These are phyloP conservation scores for Prunus mume DNA, from an alignment of 306 rosid species.

Conservation along the genomic window DNA sequence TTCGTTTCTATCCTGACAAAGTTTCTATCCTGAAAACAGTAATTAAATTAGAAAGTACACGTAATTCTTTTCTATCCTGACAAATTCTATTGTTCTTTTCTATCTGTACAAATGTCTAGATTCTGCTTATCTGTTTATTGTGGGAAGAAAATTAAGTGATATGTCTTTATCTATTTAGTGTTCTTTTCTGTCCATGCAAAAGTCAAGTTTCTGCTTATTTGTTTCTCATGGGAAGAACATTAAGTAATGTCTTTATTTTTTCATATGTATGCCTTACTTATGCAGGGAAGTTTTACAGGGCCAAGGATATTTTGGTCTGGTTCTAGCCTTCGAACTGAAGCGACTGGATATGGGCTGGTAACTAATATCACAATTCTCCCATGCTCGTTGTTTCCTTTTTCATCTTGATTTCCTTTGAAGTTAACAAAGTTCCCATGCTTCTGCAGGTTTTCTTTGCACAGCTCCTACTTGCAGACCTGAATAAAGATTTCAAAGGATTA, in stretches of 20 bases:
- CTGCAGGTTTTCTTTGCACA: conserved; percentile 99
- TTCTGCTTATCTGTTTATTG: neutral
- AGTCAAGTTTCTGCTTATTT: conserved; percentile 16
- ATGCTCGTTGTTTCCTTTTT: conserved; percentile 5
- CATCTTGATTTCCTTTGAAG: conserved; percentile 12
- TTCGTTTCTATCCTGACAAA: neutral
- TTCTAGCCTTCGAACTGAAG: conserved; percentile 97
- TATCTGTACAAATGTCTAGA: neutral
- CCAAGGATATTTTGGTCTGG: conserved; percentile 99
- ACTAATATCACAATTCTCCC: conserved; percentile 34
- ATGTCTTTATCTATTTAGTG: conserved; percentile 1
- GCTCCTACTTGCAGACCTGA: conserved; percentile 93
- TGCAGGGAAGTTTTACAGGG: conserved; percentile 99
- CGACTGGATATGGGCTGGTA: conserved; percentile 99
- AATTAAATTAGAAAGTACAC: no score
- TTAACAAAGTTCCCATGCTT: conserved; percentile 26
- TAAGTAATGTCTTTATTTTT: conserved; percentile 28
- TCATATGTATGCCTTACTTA: conserved; percentile 50
- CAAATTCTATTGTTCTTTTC: neutral
- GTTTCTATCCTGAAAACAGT: neutral
- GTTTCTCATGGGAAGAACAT: conserved; percentile 21
- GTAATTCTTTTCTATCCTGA: neutral
- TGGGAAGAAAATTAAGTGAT: conserved; percentile 8
- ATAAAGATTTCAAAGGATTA: conserved; percentile 95
- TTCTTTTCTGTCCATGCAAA: conserved; percentile 1